Evolutionary conservation across 164 flowering plant species (phyloP), one percentile per base, ranked within the genome.

Genomic region (Stephania yunnanensis): DNA sequence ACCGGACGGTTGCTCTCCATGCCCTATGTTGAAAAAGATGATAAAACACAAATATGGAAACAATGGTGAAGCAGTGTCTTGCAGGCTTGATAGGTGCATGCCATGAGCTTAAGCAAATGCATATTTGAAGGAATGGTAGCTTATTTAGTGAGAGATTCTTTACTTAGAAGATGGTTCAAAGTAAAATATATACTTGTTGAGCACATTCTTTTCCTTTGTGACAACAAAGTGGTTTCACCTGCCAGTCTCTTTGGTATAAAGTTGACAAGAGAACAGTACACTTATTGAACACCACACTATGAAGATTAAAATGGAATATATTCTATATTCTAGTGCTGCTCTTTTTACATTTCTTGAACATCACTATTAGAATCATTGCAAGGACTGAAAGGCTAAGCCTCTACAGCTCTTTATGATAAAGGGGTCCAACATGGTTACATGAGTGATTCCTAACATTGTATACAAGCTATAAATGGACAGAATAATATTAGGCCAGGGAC

Each of bases 1-100:
- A 22, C 3, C 66, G 4, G 25, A 25, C 9, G 66, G 20, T 17
- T 17, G 25, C 72, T 63, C 69, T 74, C 79, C 82, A 79, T 83
- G 68, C 71, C 63, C 58, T 52, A 5, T 0, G n/a, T 3, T 71
- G 1, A 72, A 72, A 53, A 53, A 61, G 61, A 58, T 20, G 46
- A n/a, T 6, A 19, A 75, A 75, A 44, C 13, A 69, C 17, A n/a
- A 36, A 36, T 2, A 36, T 36, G 42, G 42, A 36, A 36, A 36
- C 42, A 36, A 36, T 36, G 42, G 42, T 1, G 42, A 36, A n/a
- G 48, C 58, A 46, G 31, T 13, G 5, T 9, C 22, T 36, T 25
- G 20, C 6, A 11, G 45, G 71, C 29, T 46, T 66, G 22, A 29
- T 2, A 10, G 46, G 63, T 7, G 10, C 1, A 7, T 3, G 71